Evolutionary conservation across 148 eudicot genomes (phyloP).

Genomic region (Polygonum aviculare): DNA sequence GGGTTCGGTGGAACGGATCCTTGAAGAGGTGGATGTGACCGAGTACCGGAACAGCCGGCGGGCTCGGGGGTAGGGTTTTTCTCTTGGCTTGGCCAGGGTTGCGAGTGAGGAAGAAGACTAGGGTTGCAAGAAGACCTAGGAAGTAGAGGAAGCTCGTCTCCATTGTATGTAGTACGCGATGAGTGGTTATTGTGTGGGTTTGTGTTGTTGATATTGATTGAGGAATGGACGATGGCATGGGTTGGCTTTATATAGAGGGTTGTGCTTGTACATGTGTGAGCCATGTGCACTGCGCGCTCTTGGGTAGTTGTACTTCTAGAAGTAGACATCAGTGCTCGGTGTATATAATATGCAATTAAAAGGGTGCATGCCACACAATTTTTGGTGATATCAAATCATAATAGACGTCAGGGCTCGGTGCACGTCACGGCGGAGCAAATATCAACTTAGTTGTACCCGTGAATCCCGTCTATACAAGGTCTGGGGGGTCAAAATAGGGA

Average conservation of each 20-base stretch:
- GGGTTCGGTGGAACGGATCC: slow-evolving; percentile 20
- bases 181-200: neutral
- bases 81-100: neutral
- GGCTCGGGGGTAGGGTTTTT: slow-evolving; percentile 23
- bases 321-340: no score
- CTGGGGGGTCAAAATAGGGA: no score
- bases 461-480: no score
- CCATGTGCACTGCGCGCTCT: neutral
- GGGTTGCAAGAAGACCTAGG: neutral
- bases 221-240: neutral
- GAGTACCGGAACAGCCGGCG: slow-evolving; percentile 22
- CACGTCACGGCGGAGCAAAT: no score
- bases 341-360: no score
- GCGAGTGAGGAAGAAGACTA: neutral
- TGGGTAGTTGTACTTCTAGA: no score
- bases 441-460: no score
- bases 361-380: no score
- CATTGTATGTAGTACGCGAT: neutral
- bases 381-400: no score
- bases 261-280: neutral
- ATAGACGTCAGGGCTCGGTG: no score
- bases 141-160: neutral
- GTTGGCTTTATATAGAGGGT: neutral
- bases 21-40: slow-evolving; percentile 38
- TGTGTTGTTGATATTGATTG: neutral